These are phyloP conservation scores for Boletus tylopilopsis DNA, from an alignment of 768 basidiomycete species.

Conservation along the genomic window DNA sequence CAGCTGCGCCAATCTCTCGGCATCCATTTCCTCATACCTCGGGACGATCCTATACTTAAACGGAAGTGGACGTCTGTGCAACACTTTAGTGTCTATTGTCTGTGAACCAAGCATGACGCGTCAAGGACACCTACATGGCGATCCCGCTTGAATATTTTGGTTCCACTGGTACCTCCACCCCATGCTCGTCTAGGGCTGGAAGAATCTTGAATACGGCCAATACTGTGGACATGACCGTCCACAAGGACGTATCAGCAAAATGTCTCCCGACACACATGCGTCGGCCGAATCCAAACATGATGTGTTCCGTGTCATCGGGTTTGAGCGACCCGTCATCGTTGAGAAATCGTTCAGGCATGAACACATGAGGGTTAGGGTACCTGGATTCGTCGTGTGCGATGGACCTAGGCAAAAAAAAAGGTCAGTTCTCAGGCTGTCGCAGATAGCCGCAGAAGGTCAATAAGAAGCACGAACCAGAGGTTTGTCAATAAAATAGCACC, in stretches of 20 bases:
- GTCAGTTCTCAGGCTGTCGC: too few species aligned
- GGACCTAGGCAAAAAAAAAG: background rate
- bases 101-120: too few species aligned
- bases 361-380: too few species aligned
- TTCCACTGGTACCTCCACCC: too few species aligned
- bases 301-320: background rate
- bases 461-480: background rate
- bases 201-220: too few species aligned
- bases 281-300: background rate
- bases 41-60: background rate
- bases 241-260: background rate
- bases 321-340: too few species aligned
- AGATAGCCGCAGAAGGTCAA: too few species aligned
- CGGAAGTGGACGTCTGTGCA: background rate
- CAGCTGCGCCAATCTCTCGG: too few species aligned
- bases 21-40: background rate
- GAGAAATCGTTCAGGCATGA: too few species aligned
- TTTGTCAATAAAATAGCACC: background rate
- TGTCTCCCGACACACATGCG: background rate
- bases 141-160: too few species aligned
- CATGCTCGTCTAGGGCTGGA: too few species aligned
- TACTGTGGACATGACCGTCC: background rate
- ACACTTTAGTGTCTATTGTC: background rate
- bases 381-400: too few species aligned
- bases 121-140: background rate